A percentile compares a stretch with the other conserved stretches of the same genome.
These are phyloP conservation scores for Mucor mucedo DNA, from an alignment of 371 early-diverging fungal species.

Conservation along the genomic window DNA sequence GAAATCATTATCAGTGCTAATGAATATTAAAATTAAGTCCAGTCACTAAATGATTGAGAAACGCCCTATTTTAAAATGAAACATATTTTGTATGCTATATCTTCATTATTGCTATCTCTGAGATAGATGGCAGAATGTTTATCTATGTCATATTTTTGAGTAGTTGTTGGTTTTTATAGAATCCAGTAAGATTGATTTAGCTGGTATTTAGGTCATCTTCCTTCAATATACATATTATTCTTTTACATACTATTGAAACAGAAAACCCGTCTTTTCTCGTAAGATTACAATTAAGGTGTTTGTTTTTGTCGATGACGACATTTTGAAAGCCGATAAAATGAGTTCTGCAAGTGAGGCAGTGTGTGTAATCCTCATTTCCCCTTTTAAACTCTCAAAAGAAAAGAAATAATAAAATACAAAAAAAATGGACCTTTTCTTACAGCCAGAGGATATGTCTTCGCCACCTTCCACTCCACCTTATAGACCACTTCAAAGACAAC, in stretches of 20 bases:
- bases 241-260: no score
- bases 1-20: no score
- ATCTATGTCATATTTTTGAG: neutral
- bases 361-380: conserved; percentile 1
- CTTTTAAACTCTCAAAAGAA: neutral
- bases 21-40: no score
- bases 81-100: neutral
- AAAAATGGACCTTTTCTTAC: conserved; percentile 15
- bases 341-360: neutral
- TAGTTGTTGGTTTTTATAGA: no score
- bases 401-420: neutral
- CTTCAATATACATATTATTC: no score
- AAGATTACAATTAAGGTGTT: no score
- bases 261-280: no score
- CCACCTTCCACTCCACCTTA: conserved; percentile 21
- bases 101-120: conserved; percentile 29
- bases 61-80: no score
- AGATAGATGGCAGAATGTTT: conserved; percentile 24
- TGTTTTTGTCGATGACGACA: neutral
- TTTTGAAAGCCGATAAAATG: conserved; percentile 1
- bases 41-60: no score
- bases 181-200: no score
- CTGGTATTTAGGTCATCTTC: no score
- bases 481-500: conserved; percentile 26
- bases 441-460: conserved; percentile 24